Evolutionary conservation across 768 basidiomycete genomes (phyloP), one percentile per base, ranked within the genome.

Genomic region (Galerina marginata): DNA sequence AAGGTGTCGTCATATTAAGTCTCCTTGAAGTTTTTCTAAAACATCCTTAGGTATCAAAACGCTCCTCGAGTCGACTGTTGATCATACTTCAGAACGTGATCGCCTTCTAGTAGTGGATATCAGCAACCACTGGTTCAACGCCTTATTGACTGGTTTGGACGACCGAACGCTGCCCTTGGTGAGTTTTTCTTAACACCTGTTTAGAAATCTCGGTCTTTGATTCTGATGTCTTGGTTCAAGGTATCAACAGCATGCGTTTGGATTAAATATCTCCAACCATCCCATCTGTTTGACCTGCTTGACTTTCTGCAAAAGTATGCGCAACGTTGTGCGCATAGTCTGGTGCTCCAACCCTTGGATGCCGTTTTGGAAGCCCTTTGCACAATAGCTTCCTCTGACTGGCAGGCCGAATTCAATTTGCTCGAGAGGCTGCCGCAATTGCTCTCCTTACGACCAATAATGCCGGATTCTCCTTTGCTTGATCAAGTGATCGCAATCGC

Each of bases 241-340:
- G 72, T 54, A 65, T 49, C 56, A 45, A 57, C 66, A 50, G 71
- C 74, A 3, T 64, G 72, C 2, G 59, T 82, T 12, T 93, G 91
- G 91, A 74, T 89, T 44, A 78, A 75, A 42, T 89, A 83, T 65
- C 79, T 89, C 65, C 69, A 75, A 5, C 66, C 72, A 2, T 64
- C 73, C 3, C 78, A 79, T 12, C 68, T 86, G 2, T 72, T 85
- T 3, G 62, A 70, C 5, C 72, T 84, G 6, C 66, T 92, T 9
- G 81, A 85, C 63, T 58, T 72, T 6, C 61, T 82, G 51, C 64
- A 65, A 16, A 45, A 52, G 6, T 48, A 58, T 42, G 54, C 57
- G 3, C 62, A 63, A 36, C 45, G 54, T 12, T 43, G 58, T 11
- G 49, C 59, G 15, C 44, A 44, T 23, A 42, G 59, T 20, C 20